Percentiles rank a stretch among this genome's conserved stretches.
Conservation (phyloP, 331 rosid species). For the Spiraea crenata region DNA sequence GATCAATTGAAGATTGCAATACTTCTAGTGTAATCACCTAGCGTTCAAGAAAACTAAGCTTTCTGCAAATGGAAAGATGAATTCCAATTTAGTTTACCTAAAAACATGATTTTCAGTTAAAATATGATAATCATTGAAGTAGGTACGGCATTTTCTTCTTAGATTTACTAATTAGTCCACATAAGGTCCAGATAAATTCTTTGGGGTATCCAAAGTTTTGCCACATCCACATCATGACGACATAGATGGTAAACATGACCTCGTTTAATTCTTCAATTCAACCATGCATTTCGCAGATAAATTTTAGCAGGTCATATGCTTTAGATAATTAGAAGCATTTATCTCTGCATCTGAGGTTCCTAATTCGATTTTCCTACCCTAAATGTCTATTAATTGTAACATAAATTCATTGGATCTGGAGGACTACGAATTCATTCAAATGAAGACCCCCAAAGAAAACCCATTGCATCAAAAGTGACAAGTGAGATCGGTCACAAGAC, state of each 20-base stretch:
- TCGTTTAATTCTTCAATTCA: too few species aligned
- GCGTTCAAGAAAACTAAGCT: not conserved
- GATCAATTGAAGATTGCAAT: too few species aligned
- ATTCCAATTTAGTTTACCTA: not conserved
- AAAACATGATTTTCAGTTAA: not conserved
- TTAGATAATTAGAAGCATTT: not conserved
- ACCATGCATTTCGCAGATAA: too few species aligned
- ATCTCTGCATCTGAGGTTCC: too few species aligned
- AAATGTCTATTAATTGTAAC: too few species aligned
- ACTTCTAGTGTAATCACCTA: not conserved
- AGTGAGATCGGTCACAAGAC: not conserved
- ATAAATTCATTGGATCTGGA: not conserved
- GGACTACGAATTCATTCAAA: not conserved
- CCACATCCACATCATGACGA: constrained; percentile 5
- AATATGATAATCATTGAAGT: not conserved
- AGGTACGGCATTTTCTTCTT: not conserved
- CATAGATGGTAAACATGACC: not conserved
- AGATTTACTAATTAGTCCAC: not conserved
- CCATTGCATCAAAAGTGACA: not conserved
- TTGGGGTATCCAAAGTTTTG: not conserved
- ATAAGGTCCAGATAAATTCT: not conserved
- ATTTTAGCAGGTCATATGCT: too few species aligned
- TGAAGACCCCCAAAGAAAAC: not conserved
- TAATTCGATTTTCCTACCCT: too few species aligned
- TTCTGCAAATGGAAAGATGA: not conserved